Percentiles rank a stretch among this genome's conserved stretches.
Conservation (phyloP, 495 filamentous ascomycete genomes). For the Penicillium paxilli region DNA sequence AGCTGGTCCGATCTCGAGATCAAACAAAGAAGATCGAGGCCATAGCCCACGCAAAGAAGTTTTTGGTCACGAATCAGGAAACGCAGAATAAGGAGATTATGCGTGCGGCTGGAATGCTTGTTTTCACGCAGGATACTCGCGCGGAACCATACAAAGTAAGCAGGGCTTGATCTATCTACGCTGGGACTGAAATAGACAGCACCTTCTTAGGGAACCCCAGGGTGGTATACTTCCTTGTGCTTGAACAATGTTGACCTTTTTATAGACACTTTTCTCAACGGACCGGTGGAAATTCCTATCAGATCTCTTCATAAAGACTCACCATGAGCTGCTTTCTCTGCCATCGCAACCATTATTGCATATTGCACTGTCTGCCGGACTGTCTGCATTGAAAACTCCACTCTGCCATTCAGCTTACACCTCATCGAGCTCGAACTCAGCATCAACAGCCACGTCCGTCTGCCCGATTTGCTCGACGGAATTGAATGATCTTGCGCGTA, state of each 20-base stretch:
- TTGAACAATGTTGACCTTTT: constrained; percentile 3
- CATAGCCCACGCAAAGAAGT: constrained; percentile 78
- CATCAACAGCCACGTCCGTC: constrained; percentile 61
- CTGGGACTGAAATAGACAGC: too few relatives aligned
- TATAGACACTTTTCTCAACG: constrained; percentile 68
- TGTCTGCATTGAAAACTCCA: constrained; percentile 94
- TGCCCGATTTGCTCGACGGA: constrained; percentile 96
- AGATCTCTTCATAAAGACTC: constrained; percentile 78
- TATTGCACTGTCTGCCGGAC: constrained; percentile 84
- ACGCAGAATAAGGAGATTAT: constrained; percentile 67
- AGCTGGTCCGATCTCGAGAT: constrained; percentile 70
- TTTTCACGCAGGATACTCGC: constrained; percentile 61
- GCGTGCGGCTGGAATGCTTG: constrained; percentile 77
- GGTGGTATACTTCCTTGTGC: too few relatives aligned
- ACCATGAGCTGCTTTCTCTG: constrained; percentile 84
- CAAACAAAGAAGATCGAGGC: constrained; percentile 67
- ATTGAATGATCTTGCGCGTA: constrained; percentile 83
- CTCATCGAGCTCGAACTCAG: constrained; percentile 57
- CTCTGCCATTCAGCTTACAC: constrained; percentile 77
- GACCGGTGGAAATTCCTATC: constrained; percentile 75
- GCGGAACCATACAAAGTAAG: constrained; percentile 65
- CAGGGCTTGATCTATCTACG: too few relatives aligned
- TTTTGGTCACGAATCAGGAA: constrained; percentile 65
- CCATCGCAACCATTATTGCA: constrained; percentile 84
- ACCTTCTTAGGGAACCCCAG: too few relatives aligned